Conservation (phyloP, 1,139 yeast species). For the Eremothecium gossypii region DNA sequence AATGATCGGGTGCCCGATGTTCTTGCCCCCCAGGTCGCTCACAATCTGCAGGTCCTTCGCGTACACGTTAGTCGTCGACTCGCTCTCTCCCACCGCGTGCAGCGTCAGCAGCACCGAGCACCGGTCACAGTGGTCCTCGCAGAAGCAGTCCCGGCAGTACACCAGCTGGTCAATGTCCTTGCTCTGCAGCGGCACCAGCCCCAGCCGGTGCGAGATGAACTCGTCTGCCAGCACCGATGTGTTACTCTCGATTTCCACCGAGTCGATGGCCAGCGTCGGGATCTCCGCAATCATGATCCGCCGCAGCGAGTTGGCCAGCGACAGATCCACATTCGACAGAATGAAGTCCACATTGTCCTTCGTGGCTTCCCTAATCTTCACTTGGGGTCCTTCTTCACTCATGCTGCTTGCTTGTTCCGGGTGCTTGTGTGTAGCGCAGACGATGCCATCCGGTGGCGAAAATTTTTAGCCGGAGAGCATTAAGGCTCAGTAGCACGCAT, state of each 20-base stretch:
- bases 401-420: conserved; percentile 9
- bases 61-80: conserved; percentile 81
- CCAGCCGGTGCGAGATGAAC: conserved; percentile 86
- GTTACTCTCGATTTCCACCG: conserved; percentile 88
- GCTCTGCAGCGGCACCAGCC: conserved; percentile 80
- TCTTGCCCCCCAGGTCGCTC: conserved; percentile 33
- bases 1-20: conserved; percentile 76
- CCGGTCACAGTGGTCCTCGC: conserved; percentile 94
- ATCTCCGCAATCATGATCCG: conserved; percentile 92
- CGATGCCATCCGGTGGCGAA: conserved; percentile 3
- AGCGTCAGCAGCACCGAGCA: conserved; percentile 84
- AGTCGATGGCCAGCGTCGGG: conserved; percentile 90
- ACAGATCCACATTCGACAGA: conserved; percentile 74
- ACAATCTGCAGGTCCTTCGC: conserved; percentile 69
- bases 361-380: conserved; percentile 80
- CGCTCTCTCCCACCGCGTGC: conserved; percentile 82
- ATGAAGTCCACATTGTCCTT: conserved; percentile 86
- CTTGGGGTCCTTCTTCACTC: conserved; percentile 58
- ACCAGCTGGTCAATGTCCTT: conserved; percentile 70
- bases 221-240: conserved; percentile 96
- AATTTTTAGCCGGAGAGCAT: neutral
- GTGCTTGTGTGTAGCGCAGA: neutral
- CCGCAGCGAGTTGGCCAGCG: conserved; percentile 87
- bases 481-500: too few species aligned
- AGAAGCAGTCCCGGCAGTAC: conserved; percentile 90